These are phyloP conservation scores for Phytophthora citricola DNA, from an alignment of 352 stramenopile genomes.

Conservation along the genomic window DNA sequence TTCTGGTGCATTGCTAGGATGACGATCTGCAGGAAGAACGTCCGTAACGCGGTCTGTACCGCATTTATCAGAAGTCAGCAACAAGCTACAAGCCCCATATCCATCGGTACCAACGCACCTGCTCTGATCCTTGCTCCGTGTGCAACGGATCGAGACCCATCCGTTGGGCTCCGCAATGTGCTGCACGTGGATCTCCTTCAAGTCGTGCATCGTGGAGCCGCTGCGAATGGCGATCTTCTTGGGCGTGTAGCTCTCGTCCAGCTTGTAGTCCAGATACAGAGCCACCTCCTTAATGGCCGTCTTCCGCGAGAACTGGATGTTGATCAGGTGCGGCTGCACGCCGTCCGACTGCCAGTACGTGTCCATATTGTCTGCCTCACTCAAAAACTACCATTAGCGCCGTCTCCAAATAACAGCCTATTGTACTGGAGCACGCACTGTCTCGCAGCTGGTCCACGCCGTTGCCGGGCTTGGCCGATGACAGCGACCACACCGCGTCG, in stretches of 20 bases:
- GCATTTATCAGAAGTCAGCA: neutral
- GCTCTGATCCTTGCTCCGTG: constrained; percentile 48
- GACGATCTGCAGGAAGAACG: constrained; percentile 97
- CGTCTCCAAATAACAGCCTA: neutral
- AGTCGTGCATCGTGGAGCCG: constrained; percentile 95
- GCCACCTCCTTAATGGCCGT: constrained; percentile 94
- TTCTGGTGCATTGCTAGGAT: constrained; percentile 99
- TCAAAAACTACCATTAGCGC: constrained; percentile 6
- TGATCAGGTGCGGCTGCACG: constrained; percentile 96
- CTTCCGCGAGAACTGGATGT: constrained; percentile 97
- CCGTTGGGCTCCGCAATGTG: constrained; percentile 94
- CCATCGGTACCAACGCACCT: constrained; percentile 25
- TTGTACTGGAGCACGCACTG: constrained; percentile 47
- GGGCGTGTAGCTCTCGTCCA: constrained; percentile 98
- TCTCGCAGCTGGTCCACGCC: constrained; percentile 97
- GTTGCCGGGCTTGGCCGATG: constrained; percentile 97
- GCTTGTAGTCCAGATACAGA: constrained; percentile 98
- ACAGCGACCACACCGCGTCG: constrained; percentile 96
- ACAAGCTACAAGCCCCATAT: neutral
- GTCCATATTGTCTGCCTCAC: constrained; percentile 88
- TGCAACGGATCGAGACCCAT: constrained; percentile 93
- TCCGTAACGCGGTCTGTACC: constrained; percentile 67
- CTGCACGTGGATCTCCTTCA: constrained; percentile 93
- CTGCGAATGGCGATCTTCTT: constrained; percentile 94
- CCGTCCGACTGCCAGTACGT: constrained; percentile 98